phyloP scores from a whole-genome alignment of 306 rosid genomes.

The Sphenostylis stenocarpa region DNA sequence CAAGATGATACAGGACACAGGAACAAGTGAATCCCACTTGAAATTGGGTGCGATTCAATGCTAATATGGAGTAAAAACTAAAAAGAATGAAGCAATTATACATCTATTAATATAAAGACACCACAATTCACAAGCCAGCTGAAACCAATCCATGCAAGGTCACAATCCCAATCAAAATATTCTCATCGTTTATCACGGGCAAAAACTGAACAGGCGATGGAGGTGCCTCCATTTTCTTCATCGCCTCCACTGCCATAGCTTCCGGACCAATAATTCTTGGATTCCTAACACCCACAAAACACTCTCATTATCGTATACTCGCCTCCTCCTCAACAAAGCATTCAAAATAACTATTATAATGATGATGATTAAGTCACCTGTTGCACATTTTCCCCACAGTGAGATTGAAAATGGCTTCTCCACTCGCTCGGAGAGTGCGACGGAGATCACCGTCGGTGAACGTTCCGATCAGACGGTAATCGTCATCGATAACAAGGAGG shows the following conservation, averaged over 20 bases:
- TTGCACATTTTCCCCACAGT: slow-evolving; percentile 91
- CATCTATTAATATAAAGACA: not conserved
- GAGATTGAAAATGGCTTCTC: slow-evolving; percentile 89
- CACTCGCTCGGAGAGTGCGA: slow-evolving; percentile 89
- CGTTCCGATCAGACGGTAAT: slow-evolving; percentile 71
- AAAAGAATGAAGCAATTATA: slow-evolving; percentile 33
- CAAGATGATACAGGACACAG: not conserved
- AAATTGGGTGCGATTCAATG: slow-evolving; percentile 18
- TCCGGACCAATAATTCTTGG: slow-evolving; percentile 80
- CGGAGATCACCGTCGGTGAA: slow-evolving; percentile 97
- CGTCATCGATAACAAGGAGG: slow-evolving; percentile 73
- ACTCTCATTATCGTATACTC: not conserved
- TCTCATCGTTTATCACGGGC: slow-evolving; percentile 72
- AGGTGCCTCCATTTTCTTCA: slow-evolving; percentile 98
- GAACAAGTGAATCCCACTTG: slow-evolving; percentile 13
- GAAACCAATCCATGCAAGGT: slow-evolving; percentile 98
- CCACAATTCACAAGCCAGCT: slow-evolving; percentile 64
- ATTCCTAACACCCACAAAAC: slow-evolving; percentile 47
- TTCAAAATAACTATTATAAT: not conserved
- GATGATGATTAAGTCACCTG: slow-evolving; percentile 50
- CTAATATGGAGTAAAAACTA: not conserved
- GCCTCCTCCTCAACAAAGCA: not conserved
- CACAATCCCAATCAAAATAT: slow-evolving; percentile 78
- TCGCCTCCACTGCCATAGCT: slow-evolving; percentile 95
- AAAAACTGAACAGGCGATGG: slow-evolving; percentile 96